Conservation (phyloP, 306 rosid genomes). For the Vigna radiata region DNA sequence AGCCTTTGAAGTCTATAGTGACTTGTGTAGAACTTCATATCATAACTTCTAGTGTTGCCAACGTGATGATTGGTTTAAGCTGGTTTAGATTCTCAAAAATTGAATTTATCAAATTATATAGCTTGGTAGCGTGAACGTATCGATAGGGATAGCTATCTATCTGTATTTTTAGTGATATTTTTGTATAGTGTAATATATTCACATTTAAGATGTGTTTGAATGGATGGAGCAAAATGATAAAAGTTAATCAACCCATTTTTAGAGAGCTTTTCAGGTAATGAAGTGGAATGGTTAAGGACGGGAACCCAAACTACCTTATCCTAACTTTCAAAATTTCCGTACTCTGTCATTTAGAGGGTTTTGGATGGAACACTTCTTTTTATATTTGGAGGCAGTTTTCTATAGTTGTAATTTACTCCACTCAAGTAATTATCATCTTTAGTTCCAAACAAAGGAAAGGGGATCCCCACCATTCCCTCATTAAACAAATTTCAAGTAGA, state of each 20-base stretch:
- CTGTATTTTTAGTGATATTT: neutral
- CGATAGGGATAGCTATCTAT: neutral
- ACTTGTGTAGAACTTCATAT: neutral
- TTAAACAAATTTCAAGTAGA: neutral
- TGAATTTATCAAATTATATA: neutral
- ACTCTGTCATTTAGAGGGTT: constrained; percentile 1
- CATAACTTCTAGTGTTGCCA: neutral
- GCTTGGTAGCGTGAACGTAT: constrained; percentile 12
- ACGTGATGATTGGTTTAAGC: neutral
- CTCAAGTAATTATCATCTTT: neutral
- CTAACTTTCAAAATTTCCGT: neutral
- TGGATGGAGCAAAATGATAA: neutral
- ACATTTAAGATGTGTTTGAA: constrained; percentile 10
- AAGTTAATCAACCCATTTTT: constrained; percentile 9
- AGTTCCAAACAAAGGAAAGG: constrained; percentile 1
- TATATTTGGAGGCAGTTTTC: neutral
- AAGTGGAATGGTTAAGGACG: neutral
- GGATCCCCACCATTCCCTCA: neutral
- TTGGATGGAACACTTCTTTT: neutral
- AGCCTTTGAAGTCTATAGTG: neutral
- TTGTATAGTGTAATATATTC: neutral
- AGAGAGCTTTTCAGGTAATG: neutral
- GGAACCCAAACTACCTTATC: constrained; percentile 17
- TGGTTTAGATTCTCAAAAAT: too few relatives aligned
- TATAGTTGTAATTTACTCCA: constrained; percentile 9